Base-by-base conservation (phyloP, 2,329 filamentous ascomycete species). In the Cercospora janseana region DNA sequence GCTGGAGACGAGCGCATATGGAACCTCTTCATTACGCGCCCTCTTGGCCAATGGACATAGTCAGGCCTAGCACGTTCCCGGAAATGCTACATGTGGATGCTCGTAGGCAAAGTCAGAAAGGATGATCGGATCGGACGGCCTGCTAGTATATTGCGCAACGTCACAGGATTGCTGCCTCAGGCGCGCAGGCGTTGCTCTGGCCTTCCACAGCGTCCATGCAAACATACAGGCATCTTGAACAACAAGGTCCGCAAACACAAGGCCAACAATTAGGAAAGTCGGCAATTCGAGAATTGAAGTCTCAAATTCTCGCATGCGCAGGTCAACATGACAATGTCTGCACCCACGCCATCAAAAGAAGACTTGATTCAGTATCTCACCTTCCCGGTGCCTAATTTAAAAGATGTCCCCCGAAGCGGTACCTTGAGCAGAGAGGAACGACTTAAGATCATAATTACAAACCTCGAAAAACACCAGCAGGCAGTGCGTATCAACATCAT, bases 381-480 rank as follows among this genome's bases (percentile, higher is more conserved):
- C 46, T 52, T 54, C 2, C 55, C 56, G 2, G 26, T 60, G 6
- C 58, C 58, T 0, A 51, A 42, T 23, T 34, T 56, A 12, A 47
- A 55, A 13, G 26, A 50, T 15, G 27, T 55, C 23, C 59, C 49
- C 16, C 52, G 35, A 24, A 45, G 41, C 9, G 34, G 29, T 9
- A 51, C 34, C 18, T 20, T 45, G 6, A 49, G 49, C 48, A 50
- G 49, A 45, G 55, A 59, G 42, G 50, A 60, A 15, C 46, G 49
- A 5, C 49, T 62, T 21, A 49, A 55, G 15, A 49, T 47, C 43
- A 62, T 62, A 41, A 56, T 62, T 23, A 23, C 52, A 12, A 63
- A 63, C 27, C 46, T 63, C 16, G 60, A 62, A 5, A 47, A 51
- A 8, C 50, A 59, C 13, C 56, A 63, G 4, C 50, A 58, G 28